Base-by-base conservation (phyloP, 2,329 filamentous ascomycete genomes). In the Gnomoniopsis smithogilvyi region DNA sequence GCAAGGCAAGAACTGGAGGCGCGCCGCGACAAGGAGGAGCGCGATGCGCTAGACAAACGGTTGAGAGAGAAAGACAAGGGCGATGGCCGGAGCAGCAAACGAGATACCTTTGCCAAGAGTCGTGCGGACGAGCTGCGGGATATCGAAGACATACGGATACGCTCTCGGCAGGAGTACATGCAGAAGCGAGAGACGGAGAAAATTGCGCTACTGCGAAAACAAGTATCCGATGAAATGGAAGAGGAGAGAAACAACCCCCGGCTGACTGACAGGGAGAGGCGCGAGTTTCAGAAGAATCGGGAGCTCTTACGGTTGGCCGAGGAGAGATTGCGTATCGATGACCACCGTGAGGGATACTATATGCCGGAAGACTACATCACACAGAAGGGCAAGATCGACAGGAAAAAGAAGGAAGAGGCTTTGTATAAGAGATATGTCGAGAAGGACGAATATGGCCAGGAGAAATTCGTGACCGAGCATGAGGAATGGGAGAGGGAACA, bases 401-500 rank as follows among this genome's bases (percentile, higher is more conserved):
- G 83, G 66, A 92, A 90, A 71, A 90, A 90, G 70, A 98, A 98
- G 71, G 86, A 95, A 63, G 91, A 96, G 24, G 91, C 91, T 0
- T 80, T 99, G 12, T 96, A 96, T 75, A 93, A 92, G 71, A 86
- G 93, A 53, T 94, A 96, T 66, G 88, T 96, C 3, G 93, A 97
- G 63, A 84, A 85, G 61, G 92, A 96, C 66, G 91, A 96, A 67
- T 88, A 88, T 66, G 93, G 93, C 4, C 88, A 95, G 64, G 94
- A 97, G 71, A 89, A 88, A 67, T 96, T 92, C 66, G 85, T 96
- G 59, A 96, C 92, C 0, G 95, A 99, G 71, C 90, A 96, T 64
- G 93, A 99, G 63, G 91, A 96, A 69, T 99, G 94, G 94, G 95
- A 99, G 71, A 79, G 86, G 59, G 94, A 98, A 70, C 94, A 98